phyloP scores from a whole-genome alignment of 371 early-diverging fungal species.

The Mortierella sp. region DNA sequence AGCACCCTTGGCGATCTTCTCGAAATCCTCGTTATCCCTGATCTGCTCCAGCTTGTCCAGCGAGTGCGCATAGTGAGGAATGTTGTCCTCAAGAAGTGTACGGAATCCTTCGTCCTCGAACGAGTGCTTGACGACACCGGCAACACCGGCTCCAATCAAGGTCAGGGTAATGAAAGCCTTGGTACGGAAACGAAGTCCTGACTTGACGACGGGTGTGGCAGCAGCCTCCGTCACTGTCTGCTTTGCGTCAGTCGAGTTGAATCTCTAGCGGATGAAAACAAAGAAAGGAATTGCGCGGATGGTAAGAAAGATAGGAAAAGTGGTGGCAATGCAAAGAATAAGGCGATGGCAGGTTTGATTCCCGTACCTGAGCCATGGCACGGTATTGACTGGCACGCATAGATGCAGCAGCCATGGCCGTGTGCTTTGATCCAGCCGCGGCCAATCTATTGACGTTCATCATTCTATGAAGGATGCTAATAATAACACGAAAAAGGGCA shows the following conservation, averaged over 20 bases:
- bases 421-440: conserved; percentile 40
- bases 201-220: conserved; percentile 23
- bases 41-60: conserved; percentile 45
- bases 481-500: no score
- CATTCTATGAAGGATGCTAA: conserved; percentile 17
- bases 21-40: conserved; percentile 51
- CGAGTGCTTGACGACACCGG: conserved; percentile 51
- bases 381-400: conserved; percentile 50
- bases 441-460: conserved; percentile 50
- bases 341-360: no score
- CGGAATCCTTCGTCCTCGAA: conserved; percentile 49
- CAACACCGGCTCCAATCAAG: conserved; percentile 44
- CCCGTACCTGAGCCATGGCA: conserved; percentile 49
- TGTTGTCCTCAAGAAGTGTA: conserved; percentile 42
- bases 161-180: conserved; percentile 51
- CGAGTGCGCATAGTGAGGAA: conserved; percentile 47
- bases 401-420: conserved; percentile 27
- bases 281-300: neutral
- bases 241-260: conserved; percentile 44
- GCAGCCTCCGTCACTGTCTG: conserved; percentile 34
- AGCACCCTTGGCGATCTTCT: conserved; percentile 23
- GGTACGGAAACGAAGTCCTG: conserved; percentile 53
- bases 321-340: no score
- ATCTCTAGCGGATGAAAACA: conserved; percentile 20
- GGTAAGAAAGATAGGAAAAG: neutral